Evolutionary conservation across 169 alveolate genomes (phyloP), one percentile per base, ranked within the genome.

Genomic region (Eimeria praecox): DNA sequence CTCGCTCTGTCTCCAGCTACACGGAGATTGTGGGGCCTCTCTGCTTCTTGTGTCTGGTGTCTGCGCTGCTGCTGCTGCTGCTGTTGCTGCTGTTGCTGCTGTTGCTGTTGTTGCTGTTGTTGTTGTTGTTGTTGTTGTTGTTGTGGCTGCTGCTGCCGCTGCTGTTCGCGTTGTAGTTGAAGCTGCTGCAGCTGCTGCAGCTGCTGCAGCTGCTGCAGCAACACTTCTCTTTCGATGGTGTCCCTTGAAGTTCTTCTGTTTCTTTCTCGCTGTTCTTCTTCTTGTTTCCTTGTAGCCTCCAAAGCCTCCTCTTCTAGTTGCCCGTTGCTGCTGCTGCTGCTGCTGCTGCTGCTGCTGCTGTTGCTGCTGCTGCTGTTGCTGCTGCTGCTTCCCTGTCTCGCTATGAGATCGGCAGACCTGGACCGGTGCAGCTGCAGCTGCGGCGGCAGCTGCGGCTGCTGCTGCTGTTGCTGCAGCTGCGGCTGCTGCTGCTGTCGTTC

Each of bases 1-100:
- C 24, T 14, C 14, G 18, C 40, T 46, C 66, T 82, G 3, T 82
- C 54, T 3, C 46, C 33, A 9, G 20, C 89, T 44, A 64, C 5
- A 14, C 64, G 64, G 24, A 44, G 35, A 9, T 64, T 44, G 9
- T 20, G 30, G 35, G 18, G 16, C 89, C 89, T 2, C 16, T 2
- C 85, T n/a, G 52, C 52, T 9, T 73, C 85, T 10, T 33, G 85
- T n/a, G 35, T 30, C 46, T 73, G 85, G 27, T 73, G 85, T n/a
- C 22, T 10, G 0, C 24, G 5, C 56, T 49, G 56, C 56, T 49
- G 56, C 56, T 49, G 56, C 56, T 49, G 56, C 56, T 49, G 56
- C 56, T 49, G 56, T 12, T 49, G 56, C 12, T 59, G 2, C 69
- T 59, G 20, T n/a, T 18, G 69, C 69, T 40, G 69, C n/a, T 59